phyloP scores from a whole-genome alignment of 345 rosid species.

The Citrus glauca region DNA sequence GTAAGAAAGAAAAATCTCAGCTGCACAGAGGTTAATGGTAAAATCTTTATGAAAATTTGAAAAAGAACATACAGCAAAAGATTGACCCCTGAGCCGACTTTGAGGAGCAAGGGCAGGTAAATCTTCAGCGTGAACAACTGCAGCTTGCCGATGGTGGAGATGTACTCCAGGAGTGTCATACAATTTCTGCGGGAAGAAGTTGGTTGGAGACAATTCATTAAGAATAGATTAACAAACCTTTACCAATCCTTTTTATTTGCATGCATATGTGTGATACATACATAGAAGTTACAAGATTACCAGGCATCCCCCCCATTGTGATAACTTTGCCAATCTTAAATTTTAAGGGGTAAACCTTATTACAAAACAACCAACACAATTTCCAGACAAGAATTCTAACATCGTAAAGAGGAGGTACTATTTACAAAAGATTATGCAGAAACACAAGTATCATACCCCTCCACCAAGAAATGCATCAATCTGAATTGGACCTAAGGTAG shows the following conservation, averaged over 20 bases:
- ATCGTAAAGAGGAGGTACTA: neutral
- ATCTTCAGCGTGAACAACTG: constrained; percentile 87
- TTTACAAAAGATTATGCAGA: constrained; percentile 11
- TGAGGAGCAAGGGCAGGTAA: constrained; percentile 93
- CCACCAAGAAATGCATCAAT: constrained; percentile 91
- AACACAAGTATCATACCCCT: constrained; percentile 50
- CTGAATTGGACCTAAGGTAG: constrained; percentile 92
- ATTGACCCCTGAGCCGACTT: constrained; percentile 74
- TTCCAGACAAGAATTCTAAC: neutral
- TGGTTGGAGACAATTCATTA: neutral
- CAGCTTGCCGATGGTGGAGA: constrained; percentile 96
- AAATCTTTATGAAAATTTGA: neutral
- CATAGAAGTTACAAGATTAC: neutral
- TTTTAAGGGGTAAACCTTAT: neutral
- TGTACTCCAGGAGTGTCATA: constrained; percentile 96
- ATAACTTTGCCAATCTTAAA: neutral
- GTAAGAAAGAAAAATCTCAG: constrained; percentile 10
- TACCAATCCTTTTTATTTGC: neutral
- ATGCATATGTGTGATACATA: neutral
- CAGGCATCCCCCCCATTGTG: neutral
- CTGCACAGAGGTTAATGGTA: neutral
- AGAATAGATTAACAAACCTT: neutral
- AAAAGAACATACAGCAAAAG: constrained; percentile 53
- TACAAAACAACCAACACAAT: neutral
- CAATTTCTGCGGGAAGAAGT: constrained; percentile 48